Evolutionary conservation across 2,329 filamentous ascomycete species (phyloP), one percentile per base, ranked within the genome.

Genomic region (Colletotrichum scovillei): DNA sequence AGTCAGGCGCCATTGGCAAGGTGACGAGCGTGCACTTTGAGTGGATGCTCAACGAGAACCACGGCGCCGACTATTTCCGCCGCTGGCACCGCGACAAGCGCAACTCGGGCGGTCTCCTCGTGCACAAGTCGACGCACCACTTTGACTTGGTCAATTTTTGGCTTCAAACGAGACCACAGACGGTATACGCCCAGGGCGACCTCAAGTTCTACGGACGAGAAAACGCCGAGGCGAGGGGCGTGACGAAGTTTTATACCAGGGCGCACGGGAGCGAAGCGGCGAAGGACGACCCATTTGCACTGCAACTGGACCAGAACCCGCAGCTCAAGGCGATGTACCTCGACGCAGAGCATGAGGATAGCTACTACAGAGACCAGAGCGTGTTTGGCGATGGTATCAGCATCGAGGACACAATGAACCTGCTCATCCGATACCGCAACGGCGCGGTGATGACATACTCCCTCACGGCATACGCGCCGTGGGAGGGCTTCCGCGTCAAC

Each of bases 341-440:
- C 0, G 89, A 91, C 46, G 90, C 90, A 0, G 90, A 92, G 82
- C 87, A 91, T 70, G 90, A 92, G 77, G 90, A 92, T 75, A 85
- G 85, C 19, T 92, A 92, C 76, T 86, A 88, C 73, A 86, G 90
- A 0, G 90, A 92, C 76, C 90, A 91, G 79, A 90, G 86, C 75
- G 89, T 91, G 0, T 92, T 92, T 67, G 85, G 88, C 0, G 90
- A 92, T 72, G 90, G 90, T 1, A 91, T 92, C 68, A 91, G 84
- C 75, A 92, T 92, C 71, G 90, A 92, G 78, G 90, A 92, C 76
- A 92, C 89, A 0, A 90, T 92, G 89, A 89, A 85, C 52, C 80
- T 92, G 28, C 82, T 92, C 58, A 88, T 92, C 26, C 82, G 86
- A 63, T 92, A 92, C 77, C 82, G 83, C 22, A 89, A 85, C 64